Evolutionary conservation across 192 early-diverging fungal genomes (phyloP).

Genomic region (Coemansia sp.): DNA sequence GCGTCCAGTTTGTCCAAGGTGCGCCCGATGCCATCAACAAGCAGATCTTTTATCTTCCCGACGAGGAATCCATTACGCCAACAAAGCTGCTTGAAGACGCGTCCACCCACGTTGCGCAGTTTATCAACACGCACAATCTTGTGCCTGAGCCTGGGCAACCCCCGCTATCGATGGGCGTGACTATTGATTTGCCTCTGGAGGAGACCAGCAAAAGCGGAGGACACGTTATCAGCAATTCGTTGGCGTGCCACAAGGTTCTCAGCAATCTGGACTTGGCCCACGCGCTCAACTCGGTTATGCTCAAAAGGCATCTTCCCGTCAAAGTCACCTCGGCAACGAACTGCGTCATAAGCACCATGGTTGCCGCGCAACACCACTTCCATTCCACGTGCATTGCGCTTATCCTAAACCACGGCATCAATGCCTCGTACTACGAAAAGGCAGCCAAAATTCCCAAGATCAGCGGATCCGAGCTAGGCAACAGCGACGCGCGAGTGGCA

Average conservation of each 20-base stretch:
- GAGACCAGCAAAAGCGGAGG: conserved; percentile 75
- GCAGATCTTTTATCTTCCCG: conserved; percentile 27
- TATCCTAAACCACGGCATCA: conserved; percentile 94
- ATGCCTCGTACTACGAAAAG: conserved; percentile 91
- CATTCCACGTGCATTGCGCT: conserved; percentile 75
- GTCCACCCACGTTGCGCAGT: conserved; percentile 75
- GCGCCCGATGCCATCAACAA: conserved; percentile 37
- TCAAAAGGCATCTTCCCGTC: conserved; percentile 69
- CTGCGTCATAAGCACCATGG: conserved; percentile 89
- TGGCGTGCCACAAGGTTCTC: conserved; percentile 47
- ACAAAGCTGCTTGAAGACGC: conserved; percentile 65
- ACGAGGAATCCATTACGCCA: neutral
- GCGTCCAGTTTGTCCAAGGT: conserved; percentile 26
- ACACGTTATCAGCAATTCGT: conserved; percentile 41
- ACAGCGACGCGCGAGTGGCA: conserved; percentile 59
- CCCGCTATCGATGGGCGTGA: conserved; percentile 67
- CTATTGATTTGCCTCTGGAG: conserved; percentile 88
- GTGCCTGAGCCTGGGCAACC: neutral
- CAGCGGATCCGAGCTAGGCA: conserved; percentile 29
- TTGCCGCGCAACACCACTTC: conserved; percentile 80
- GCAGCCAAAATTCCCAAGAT: conserved; percentile 59
- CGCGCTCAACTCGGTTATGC: conserved; percentile 71
- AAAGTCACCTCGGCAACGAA: conserved; percentile 86
- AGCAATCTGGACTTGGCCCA: conserved; percentile 74
- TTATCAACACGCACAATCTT: conserved; percentile 57